Base-by-base conservation (phyloP, 139 green algal genomes). In the Pleodorina starrii region DNA sequence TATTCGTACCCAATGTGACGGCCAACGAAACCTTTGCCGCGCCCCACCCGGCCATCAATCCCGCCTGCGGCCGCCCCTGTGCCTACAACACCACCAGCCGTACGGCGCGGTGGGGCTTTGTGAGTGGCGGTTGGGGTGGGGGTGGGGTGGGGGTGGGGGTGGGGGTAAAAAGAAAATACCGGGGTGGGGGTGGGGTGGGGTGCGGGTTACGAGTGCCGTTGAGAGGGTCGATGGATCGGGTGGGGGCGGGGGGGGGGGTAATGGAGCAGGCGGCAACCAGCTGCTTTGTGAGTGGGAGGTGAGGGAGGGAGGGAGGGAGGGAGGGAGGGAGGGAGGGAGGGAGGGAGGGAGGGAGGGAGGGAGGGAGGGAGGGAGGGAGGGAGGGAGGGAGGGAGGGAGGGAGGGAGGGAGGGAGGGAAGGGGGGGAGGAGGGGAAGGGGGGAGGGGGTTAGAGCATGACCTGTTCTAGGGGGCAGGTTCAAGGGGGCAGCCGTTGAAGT, bases 71-170 rank as follows among this genome's bases (percentile, higher is more conserved):
- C 4, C 10, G 1, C 1, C 36, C 48, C 7, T 89, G 84, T 73
- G 69, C 16, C 36, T 89, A 89, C 48, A 59, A 89, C 50, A 35
- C 84, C 69, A 73, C 69, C 48, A 60, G 69, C 0, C 69, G 69
- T 11, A 72, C 48, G 32, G 32, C n/a, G 38, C 57, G 82, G 7
- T 89, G 84, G 84, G 84, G 84, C 60, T 88, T 79, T 69, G 82
- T 88, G 82, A 88, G 82, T 79, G 21, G 21, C 54, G 9, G 54
- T 25, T 66, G 9, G 25, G 54, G 54, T 66, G 5, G 21, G 3
- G 54, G 25, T 25, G 54, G 54, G 54, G 29, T 12, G 54, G 54
- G 7, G 54, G 7, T 21, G 2, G 3, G 25, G 54, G 29, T 66
- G 54, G 54, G 54, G 54, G 6, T 21, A 5, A 12, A 27, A 21